Evolutionary conservation across 164 flowering plant species (phyloP).

Genomic region (Cinnamomum chago): DNA sequence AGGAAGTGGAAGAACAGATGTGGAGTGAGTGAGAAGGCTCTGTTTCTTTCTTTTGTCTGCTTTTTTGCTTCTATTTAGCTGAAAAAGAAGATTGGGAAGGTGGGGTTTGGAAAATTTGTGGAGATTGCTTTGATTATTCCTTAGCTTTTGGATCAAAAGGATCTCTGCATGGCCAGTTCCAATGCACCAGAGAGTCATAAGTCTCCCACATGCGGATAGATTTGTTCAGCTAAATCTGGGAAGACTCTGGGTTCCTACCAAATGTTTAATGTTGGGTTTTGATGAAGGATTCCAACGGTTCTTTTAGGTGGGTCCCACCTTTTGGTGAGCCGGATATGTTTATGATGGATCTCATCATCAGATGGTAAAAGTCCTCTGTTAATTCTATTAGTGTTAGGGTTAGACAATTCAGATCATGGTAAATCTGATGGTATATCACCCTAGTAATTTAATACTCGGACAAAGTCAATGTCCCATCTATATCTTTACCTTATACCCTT

Average conservation of each 20-base stretch:
- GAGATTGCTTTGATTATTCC: conserved; percentile 5
- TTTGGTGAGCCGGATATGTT: too few relatives aligned
- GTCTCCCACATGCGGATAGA: conserved; percentile 5
- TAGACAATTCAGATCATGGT: too few relatives aligned
- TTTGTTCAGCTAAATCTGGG: not conserved
- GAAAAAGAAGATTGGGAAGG: not conserved
- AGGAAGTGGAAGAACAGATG: not conserved
- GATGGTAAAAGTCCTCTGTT: too few relatives aligned
- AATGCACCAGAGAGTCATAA: not conserved
- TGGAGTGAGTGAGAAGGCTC: not conserved
- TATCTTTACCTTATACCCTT: too few relatives aligned
- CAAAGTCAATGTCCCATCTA: too few relatives aligned
- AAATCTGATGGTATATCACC: too few relatives aligned
- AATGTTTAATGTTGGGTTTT: too few relatives aligned
- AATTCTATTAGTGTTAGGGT: too few relatives aligned
- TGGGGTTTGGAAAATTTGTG: not conserved
- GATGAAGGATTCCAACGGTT: too few relatives aligned
- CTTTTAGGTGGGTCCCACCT: too few relatives aligned
- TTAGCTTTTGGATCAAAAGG: conserved; percentile 3
- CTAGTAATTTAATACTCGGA: too few relatives aligned
- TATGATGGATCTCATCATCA: too few relatives aligned
- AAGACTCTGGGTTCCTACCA: not conserved
- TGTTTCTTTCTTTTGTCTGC: not conserved
- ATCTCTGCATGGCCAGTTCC: conserved; percentile 8
- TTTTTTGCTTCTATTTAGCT: not conserved